Evolutionary conservation across 75 land plant genomes (phyloP), one percentile per base, ranked within the genome.

Genomic region (Adiantum capillusveneris): DNA sequence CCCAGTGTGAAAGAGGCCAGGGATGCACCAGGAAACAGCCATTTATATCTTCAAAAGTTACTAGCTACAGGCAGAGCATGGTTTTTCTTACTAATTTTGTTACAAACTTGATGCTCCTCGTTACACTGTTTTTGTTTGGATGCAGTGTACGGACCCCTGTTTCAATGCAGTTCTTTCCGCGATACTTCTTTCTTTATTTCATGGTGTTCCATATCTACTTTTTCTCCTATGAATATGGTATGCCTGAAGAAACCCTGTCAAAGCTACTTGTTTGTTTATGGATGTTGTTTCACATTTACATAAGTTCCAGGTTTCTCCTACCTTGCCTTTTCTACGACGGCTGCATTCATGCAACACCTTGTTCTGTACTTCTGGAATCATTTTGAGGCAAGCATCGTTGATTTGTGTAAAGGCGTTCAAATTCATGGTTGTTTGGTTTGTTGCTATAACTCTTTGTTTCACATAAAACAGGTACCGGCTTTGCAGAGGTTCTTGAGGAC

Each of bases 341-440:
- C 86, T 34, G 99, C 88, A 58, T 95, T 95, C 64, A 90, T 95
- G 96, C 96, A 90, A 69, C 99, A 95, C 31, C 77, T 95, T 58
- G 82, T 95, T 28, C 79, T 95, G 29, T 95, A 83, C 60, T 95
- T 95, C 59, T 95, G 99, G 99, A 90, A 95, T 48, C 79, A 84
- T 7, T 95, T 86, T 82, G 99, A 95, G 99, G 99, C 90, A 68
- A 46, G 30, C 26, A 25, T 27, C n/a, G 37, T 11, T 19, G 18
- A 20, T 1, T 54, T 46, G 5, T 46, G 13, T 6, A 46, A 2
- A 46, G 14, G 22, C 5, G 5, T 46, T 46, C 50, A 46, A 46
- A 3, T 6, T 21, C 14, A 20, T 39, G n/a, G 16, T 12, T 20
- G 18, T 34, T 30, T 39, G 0, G n/a, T 2, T 59, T 24, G 22